phyloP scores from a whole-genome alignment of 2,329 filamentous ascomycete genomes.

The Fusarium stilboides region DNA sequence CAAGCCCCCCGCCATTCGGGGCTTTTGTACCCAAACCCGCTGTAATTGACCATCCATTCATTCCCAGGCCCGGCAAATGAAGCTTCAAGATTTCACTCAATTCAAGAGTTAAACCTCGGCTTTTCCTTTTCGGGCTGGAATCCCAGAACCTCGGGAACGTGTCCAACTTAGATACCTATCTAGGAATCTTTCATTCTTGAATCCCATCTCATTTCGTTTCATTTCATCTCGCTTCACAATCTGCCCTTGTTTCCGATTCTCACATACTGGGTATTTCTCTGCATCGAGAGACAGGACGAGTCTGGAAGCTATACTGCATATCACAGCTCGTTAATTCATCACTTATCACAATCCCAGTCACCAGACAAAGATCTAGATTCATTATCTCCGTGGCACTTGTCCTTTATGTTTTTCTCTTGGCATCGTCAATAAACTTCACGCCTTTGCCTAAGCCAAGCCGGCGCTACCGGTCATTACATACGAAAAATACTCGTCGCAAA shows the following conservation, averaged over 20 bases:
- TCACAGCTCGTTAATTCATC: conserved; percentile 1
- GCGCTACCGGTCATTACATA: conserved; percentile 12
- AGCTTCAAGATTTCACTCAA: not conserved
- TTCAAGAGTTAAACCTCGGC: conserved; percentile 40
- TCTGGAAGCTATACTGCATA: conserved; percentile 1
- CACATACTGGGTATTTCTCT: not conserved
- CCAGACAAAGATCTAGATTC: conserved; percentile 26
- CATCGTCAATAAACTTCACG: conserved; percentile 24
- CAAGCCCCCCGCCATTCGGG: not conserved
- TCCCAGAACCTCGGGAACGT: conserved; percentile 36
- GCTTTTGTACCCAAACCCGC: not conserved
- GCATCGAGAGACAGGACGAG: conserved; percentile 4
- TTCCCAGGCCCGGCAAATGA: conserved; percentile 11
- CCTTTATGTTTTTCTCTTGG: conserved; percentile 13
- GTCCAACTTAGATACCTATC: conserved; percentile 1
- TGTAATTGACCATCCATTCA: conserved; percentile 13
- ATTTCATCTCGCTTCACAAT: conserved; percentile 10
- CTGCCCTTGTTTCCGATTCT: not conserved
- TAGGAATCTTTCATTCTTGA: conserved; percentile 25
- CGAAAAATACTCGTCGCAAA: not conserved
- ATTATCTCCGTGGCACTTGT: conserved; percentile 15
- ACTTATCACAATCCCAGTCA: conserved; percentile 13
- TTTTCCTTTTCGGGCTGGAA: conserved; percentile 31
- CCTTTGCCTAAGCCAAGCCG: conserved; percentile 29
- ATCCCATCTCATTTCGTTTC: conserved; percentile 16